These are phyloP conservation scores for Kazachstania africana DNA, from an alignment of 805 yeast genomes.

Conservation along the genomic window DNA sequence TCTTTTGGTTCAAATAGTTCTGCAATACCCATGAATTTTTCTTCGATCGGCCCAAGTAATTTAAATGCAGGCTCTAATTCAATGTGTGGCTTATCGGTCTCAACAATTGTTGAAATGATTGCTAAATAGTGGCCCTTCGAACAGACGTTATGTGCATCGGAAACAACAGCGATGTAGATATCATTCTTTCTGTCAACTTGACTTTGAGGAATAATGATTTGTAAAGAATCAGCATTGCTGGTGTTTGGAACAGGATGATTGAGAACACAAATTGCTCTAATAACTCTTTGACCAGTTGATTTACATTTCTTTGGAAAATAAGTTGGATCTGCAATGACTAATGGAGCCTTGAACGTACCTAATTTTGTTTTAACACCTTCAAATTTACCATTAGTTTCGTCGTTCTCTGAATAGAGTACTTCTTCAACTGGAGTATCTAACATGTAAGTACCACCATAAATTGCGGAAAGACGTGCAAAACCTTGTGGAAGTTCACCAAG, in stretches of 20 bases:
- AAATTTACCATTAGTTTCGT: constrained; percentile 39
- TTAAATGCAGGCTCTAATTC: constrained; percentile 93
- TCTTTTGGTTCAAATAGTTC: constrained; percentile 79
- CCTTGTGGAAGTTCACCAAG: constrained; percentile 99
- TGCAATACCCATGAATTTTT: constrained; percentile 87
- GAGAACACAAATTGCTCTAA: constrained; percentile 59
- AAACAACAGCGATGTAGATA: constrained; percentile 84
- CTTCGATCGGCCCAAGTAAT: constrained; percentile 65
- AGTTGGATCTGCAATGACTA: constrained; percentile 95
- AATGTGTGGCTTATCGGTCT: constrained; percentile 82
- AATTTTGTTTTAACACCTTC: constrained; percentile 84
- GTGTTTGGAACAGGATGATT: constrained; percentile 84
- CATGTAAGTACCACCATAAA: constrained; percentile 98
- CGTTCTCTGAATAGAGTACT: constrained; percentile 54
- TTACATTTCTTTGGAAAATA: constrained; percentile 63
- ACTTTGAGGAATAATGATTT: constrained; percentile 92
- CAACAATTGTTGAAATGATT: constrained; percentile 86
- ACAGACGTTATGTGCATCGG: constrained; percentile 81
- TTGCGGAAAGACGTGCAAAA: constrained; percentile 91
- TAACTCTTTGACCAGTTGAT: constrained; percentile 27
- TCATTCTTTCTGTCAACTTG: constrained; percentile 89
- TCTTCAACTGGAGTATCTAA: constrained; percentile 92
- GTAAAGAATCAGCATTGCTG: constrained; percentile 74
- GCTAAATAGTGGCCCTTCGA: constrained; percentile 86
- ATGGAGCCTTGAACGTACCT: constrained; percentile 83